Conservation (phyloP, 2,329 filamentous ascomycete genomes). For the Colletotrichum sp. region DNA sequence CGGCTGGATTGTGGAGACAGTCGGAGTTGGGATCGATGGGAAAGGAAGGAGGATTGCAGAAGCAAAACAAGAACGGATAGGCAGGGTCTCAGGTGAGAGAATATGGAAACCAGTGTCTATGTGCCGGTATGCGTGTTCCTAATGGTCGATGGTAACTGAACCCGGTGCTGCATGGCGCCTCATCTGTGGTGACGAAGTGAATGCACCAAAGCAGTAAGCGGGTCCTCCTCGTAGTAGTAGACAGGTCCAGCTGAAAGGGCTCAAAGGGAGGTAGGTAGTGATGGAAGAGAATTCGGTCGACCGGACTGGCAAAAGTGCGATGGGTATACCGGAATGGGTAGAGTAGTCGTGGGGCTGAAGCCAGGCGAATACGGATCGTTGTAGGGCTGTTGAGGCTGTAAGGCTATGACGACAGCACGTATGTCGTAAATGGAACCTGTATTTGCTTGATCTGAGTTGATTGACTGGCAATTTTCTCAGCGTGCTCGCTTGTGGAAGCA, state of each 20-base stretch:
- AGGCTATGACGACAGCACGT: background rate
- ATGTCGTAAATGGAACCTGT: background rate
- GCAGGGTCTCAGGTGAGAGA: background rate
- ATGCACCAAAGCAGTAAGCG: background rate
- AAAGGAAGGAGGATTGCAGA: background rate
- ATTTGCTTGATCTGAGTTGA: background rate
- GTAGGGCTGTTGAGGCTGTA: background rate
- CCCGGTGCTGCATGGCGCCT: background rate
- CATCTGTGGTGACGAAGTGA: background rate
- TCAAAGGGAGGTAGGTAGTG: too few relatives aligned
- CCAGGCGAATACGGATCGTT: background rate
- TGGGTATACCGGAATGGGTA: background rate
- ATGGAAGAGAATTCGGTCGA: background rate
- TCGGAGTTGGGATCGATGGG: background rate
- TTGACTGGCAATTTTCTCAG: background rate
- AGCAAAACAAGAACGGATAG: background rate
- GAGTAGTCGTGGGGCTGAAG: background rate
- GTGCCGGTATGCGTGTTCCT: background rate
- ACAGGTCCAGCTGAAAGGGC: background rate
- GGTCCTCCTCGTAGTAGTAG: background rate
- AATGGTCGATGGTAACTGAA: background rate
- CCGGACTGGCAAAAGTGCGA: background rate
- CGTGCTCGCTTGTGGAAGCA: background rate
- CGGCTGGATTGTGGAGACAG: background rate
- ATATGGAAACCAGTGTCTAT: background rate